Conservation (phyloP, 257 asterid species). For the Capsicum baccatum region DNA sequence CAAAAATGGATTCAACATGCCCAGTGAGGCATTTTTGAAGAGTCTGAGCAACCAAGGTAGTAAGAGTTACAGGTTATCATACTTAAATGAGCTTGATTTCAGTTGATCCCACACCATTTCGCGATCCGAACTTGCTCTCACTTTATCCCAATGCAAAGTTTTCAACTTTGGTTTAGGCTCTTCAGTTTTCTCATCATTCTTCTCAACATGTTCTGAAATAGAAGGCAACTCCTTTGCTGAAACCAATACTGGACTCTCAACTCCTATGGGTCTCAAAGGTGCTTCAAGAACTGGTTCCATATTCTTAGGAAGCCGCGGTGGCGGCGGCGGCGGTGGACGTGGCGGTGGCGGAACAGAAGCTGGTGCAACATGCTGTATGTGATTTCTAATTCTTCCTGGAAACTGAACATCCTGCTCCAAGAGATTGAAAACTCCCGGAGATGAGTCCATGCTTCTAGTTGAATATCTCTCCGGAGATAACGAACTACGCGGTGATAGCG, state of each 20-base stretch:
- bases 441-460: conserved; percentile 24
- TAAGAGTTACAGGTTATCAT: conserved; percentile 3
- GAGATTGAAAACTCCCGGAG: conserved; percentile 28
- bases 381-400: background rate
- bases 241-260: conserved; percentile 22
- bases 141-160: conserved; percentile 47
- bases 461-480: conserved; percentile 30
- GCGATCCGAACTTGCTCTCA: conserved; percentile 42
- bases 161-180: conserved; percentile 39
- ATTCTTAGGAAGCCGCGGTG: conserved; percentile 22
- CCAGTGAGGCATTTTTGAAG: too few relatives aligned
- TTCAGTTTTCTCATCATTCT: conserved; percentile 3
- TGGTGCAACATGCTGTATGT: background rate
- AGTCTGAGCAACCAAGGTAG: background rate
- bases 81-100: conserved; percentile 45
- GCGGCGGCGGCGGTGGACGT: conserved; percentile 28
- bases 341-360: conserved; percentile 26
- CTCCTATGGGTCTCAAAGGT: conserved; percentile 21
- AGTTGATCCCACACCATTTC: conserved; percentile 48
- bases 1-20: too few relatives aligned
- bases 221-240: conserved; percentile 27
- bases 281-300: conserved; percentile 21
- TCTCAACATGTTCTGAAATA: conserved; percentile 3
- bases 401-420: conserved; percentile 21
- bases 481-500: conserved; percentile 1